These are phyloP conservation scores for Calendula officinalis DNA, from an alignment of 129 eudicot genomes.

Conservation along the genomic window DNA sequence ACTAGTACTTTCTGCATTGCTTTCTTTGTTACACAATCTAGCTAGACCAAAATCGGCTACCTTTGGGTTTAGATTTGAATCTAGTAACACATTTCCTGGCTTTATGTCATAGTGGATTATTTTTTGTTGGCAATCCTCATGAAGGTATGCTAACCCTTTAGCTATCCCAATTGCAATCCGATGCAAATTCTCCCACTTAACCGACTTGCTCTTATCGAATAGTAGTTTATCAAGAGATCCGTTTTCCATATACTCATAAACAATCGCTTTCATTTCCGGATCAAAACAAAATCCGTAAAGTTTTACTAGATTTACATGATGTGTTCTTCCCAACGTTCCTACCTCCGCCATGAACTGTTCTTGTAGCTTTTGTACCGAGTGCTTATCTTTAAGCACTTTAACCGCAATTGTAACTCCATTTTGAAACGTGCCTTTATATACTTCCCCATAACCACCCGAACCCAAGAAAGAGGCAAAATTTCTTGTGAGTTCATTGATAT, in stretches of 20 bases:
- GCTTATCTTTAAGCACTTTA: slow-evolving; percentile 5
- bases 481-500: background rate
- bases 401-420: background rate
- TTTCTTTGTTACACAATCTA: slow-evolving; percentile 3
- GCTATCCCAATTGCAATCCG: slow-evolving; percentile 6
- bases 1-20: background rate
- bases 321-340: slow-evolving; percentile 5
- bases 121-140: slow-evolving; percentile 5
- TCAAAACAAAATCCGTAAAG: slow-evolving; percentile 8
- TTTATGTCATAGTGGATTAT: slow-evolving; percentile 14
- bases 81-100: slow-evolving; percentile 5
- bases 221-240: slow-evolving; percentile 3
- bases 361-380: background rate
- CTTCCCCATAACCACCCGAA: background rate
- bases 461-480: background rate
- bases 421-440: background rate
- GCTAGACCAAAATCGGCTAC: slow-evolving; percentile 11
- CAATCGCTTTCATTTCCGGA: background rate
- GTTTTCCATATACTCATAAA: slow-evolving; percentile 3
- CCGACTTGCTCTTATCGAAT: background rate
- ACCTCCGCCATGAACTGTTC: slow-evolving; percentile 5
- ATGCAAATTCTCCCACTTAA: background rate
- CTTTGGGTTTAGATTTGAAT: slow-evolving; percentile 2
- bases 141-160: background rate
- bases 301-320: slow-evolving; percentile 9